Conservation (phyloP, 805 yeast genomes). For the Candida verbasci region DNA sequence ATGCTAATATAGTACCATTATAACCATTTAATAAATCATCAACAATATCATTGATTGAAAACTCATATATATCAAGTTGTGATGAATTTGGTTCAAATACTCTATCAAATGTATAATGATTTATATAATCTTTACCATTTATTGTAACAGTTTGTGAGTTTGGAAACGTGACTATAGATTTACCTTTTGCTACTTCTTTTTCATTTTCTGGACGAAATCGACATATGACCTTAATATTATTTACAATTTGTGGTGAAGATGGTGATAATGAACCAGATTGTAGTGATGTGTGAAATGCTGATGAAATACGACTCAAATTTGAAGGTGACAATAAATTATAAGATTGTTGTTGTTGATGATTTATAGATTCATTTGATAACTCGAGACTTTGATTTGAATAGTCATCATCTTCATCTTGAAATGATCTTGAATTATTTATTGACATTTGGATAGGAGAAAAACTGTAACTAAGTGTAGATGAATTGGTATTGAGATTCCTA, state of each 20-base stretch:
- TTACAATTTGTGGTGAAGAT: neutral
- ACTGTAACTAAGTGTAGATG: no score
- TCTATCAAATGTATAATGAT: conserved; percentile 56
- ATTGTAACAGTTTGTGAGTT: conserved; percentile 24
- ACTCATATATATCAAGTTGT: conserved; percentile 58
- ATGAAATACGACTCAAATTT: conserved; percentile 2
- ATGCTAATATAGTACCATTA: conserved; percentile 72
- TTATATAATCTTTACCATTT: conserved; percentile 22
- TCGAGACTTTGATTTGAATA: conserved; percentile 2
- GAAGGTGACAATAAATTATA: conserved; percentile 1
- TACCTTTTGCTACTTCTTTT: conserved; percentile 22
- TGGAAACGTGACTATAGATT: conserved; percentile 15
- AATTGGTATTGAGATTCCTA: no score
- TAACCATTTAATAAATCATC: conserved; percentile 71
- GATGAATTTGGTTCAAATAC: conserved; percentile 50
- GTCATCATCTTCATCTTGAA: neutral
- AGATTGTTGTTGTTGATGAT: neutral
- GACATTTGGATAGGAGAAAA: no score
- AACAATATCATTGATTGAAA: conserved; percentile 57
- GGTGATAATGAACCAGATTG: neutral
- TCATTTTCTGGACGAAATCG: conserved; percentile 60
- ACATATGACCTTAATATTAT: conserved; percentile 62
- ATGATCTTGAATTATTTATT: no score
- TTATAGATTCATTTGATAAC: neutral
- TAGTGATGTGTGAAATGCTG: no score